Evolutionary conservation across 2,329 filamentous ascomycete genomes (phyloP).

Genomic region (Ophiostoma ips): DNA sequence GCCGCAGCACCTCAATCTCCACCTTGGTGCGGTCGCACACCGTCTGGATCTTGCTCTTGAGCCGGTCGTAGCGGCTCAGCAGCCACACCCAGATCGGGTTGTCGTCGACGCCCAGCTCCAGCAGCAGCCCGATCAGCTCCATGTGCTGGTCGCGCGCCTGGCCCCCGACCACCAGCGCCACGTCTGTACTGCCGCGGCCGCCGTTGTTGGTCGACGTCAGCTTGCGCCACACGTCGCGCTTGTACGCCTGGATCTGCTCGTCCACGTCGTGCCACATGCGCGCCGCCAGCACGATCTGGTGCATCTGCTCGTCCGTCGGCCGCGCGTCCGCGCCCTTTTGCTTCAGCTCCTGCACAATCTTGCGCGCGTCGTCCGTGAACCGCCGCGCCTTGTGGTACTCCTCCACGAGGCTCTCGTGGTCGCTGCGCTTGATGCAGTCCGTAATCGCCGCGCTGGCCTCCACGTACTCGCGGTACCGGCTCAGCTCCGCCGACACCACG

Average conservation of each 20-base stretch:
- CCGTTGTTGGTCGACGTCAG: constrained; percentile 58
- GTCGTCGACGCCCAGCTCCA: constrained; percentile 90
- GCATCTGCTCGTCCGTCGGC: constrained; percentile 65
- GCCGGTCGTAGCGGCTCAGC: constrained; percentile 71
- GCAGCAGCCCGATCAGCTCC: constrained; percentile 73
- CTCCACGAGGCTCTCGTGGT: constrained; percentile 78
- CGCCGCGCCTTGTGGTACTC: constrained; percentile 73
- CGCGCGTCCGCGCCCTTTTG: constrained; percentile 21
- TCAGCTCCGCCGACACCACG: constrained; percentile 58
- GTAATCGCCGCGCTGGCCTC: constrained; percentile 65
- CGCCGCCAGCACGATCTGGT: constrained; percentile 75
- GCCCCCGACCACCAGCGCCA: neutral
- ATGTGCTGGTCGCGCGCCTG: constrained; percentile 63
- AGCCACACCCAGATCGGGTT: constrained; percentile 97
- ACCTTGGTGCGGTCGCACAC: constrained; percentile 77
- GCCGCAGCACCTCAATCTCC: constrained; percentile 81
- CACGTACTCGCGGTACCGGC: constrained; percentile 68
- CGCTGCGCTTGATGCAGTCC: constrained; percentile 78
- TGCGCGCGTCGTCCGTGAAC: constrained; percentile 65
- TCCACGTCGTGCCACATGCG: constrained; percentile 94
- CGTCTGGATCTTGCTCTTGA: constrained; percentile 71
- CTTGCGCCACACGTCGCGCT: constrained; percentile 76
- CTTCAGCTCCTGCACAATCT: constrained; percentile 38
- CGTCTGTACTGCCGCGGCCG: constrained; percentile 30
- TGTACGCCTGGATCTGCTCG: constrained; percentile 73